Percentiles rank a stretch among this genome's conserved stretches.
Conservation (phyloP, 345 rosid species). For the Murraya koenigii region DNA sequence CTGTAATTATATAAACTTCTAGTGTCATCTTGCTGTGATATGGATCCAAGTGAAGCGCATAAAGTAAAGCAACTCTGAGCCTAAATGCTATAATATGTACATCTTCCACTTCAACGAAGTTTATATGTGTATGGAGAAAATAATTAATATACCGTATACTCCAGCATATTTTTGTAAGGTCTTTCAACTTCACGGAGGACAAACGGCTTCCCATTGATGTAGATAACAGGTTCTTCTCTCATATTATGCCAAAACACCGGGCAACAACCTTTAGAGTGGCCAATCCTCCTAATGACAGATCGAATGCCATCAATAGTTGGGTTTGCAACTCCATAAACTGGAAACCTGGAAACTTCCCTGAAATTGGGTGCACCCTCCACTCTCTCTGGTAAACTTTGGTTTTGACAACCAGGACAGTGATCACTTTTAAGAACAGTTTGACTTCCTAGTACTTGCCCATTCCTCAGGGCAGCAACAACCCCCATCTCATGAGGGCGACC, state of each 20-base stretch:
- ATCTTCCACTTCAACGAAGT: conserved; percentile 5
- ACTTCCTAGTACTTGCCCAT: conserved; percentile 95
- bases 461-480: conserved; percentile 85
- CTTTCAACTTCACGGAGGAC: conserved; percentile 98
- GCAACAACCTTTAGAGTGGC: conserved; percentile 70
- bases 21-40: not conserved
- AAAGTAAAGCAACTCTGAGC: not conserved
- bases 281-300: conserved; percentile 82
- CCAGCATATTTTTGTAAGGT: conserved; percentile 94
- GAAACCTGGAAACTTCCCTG: conserved; percentile 95
- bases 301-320: conserved; percentile 92
- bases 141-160: conserved; percentile 65
- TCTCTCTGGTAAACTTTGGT: conserved; percentile 68
- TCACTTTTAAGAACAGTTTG: conserved; percentile 97
- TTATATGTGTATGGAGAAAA: not conserved
- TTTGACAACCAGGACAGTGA: conserved; percentile 97
- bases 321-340: conserved; percentile 99
- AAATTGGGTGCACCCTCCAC: conserved; percentile 99
- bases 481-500: conserved; percentile 92
- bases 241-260: conserved; percentile 96
- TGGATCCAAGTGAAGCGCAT: not conserved
- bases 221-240: conserved; percentile 99
- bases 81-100: not conserved
- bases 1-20: not conserved
- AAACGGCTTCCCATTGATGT: conserved; percentile 93